phyloP scores from a whole-genome alignment of 495 filamentous ascomycete genomes.

The Penicillium simplicissimum region DNA sequence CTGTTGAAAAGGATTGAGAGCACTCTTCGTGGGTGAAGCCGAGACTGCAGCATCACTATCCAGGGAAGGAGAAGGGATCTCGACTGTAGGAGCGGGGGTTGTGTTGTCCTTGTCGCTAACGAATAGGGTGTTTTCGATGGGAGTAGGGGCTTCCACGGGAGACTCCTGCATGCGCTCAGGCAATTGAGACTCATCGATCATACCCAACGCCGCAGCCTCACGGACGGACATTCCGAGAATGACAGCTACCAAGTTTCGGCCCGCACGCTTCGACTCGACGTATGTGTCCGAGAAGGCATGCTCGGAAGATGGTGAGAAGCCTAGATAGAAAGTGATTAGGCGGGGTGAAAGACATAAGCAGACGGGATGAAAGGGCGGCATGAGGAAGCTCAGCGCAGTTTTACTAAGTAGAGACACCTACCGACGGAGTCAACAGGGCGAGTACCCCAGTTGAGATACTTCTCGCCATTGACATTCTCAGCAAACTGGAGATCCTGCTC shows the following conservation, averaged over 20 bases:
- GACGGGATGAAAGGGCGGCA: slow-evolving; percentile 5
- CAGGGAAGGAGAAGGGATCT: slow-evolving; percentile 3
- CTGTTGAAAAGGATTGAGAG: slow-evolving; percentile 12
- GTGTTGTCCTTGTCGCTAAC: slow-evolving; percentile 44
- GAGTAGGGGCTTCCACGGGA: not conserved
- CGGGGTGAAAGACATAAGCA: not conserved
- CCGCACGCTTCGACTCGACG: slow-evolving; percentile 54
- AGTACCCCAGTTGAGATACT: slow-evolving; percentile 55
- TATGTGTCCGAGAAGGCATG: slow-evolving; percentile 51
- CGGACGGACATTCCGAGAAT: slow-evolving; percentile 53
- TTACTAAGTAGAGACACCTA: slow-evolving; percentile 29
- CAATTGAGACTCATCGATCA: slow-evolving; percentile 44
- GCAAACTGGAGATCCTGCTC: slow-evolving; percentile 65
- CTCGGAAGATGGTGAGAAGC: slow-evolving; percentile 46
- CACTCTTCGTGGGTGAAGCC: slow-evolving; percentile 2
- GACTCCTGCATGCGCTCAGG: slow-evolving; percentile 14
- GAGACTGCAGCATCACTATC: not conserved
- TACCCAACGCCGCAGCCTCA: slow-evolving; percentile 47
- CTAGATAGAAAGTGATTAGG: slow-evolving; percentile 17
- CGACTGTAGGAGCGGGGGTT: slow-evolving; percentile 16
- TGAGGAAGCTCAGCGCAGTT: not conserved
- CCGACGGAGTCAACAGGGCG: slow-evolving; percentile 45
- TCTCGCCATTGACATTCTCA: slow-evolving; percentile 47
- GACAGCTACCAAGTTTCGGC: slow-evolving; percentile 49
- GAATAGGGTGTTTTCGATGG: slow-evolving; percentile 41